Evolutionary conservation across 2,329 filamentous ascomycete species (phyloP).

Genomic region (Neofusicoccum sp.): DNA sequence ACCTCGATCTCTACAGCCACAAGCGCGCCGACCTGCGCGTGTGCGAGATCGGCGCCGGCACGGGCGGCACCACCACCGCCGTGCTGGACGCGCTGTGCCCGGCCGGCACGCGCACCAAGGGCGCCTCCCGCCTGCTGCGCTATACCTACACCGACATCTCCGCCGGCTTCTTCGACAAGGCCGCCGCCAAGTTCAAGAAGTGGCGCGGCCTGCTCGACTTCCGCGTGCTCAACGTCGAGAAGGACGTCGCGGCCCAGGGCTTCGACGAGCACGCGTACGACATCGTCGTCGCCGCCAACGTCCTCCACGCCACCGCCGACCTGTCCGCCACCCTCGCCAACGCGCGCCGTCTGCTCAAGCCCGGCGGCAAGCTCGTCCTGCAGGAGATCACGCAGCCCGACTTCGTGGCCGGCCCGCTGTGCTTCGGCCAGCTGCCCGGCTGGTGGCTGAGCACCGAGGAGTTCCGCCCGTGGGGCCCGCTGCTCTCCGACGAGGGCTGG

Average conservation of each 20-base stretch:
- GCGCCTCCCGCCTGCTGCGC: not conserved
- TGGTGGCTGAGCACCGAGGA: conserved; percentile 22
- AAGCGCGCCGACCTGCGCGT: conserved; percentile 8
- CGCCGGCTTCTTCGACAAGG: conserved; percentile 26
- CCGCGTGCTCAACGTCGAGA: conserved; percentile 18
- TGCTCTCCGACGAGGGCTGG: not conserved
- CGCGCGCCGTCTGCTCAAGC: conserved; percentile 29
- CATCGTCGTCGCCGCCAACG: conserved; percentile 19
- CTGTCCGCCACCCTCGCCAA: conserved; percentile 22
- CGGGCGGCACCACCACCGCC: conserved; percentile 21
- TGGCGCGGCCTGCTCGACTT: conserved; percentile 5
- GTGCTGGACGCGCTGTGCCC: not conserved
- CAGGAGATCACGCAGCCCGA: conserved; percentile 14
- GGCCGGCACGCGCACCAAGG: not conserved
- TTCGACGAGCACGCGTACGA: conserved; percentile 16
- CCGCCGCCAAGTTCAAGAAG: not conserved
- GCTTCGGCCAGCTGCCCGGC: not conserved
- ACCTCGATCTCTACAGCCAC: not conserved
- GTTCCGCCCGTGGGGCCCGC: not conserved
- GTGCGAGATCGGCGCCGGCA: conserved; percentile 24
- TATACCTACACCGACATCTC: conserved; percentile 32
- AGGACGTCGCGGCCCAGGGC: conserved; percentile 9
- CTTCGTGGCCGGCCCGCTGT: not conserved
- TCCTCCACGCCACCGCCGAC: conserved; percentile 21
- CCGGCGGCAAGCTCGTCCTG: conserved; percentile 50